Evolutionary conservation across 2,329 filamentous ascomycete genomes (phyloP).

Genomic region (Claviceps quebecensis): DNA sequence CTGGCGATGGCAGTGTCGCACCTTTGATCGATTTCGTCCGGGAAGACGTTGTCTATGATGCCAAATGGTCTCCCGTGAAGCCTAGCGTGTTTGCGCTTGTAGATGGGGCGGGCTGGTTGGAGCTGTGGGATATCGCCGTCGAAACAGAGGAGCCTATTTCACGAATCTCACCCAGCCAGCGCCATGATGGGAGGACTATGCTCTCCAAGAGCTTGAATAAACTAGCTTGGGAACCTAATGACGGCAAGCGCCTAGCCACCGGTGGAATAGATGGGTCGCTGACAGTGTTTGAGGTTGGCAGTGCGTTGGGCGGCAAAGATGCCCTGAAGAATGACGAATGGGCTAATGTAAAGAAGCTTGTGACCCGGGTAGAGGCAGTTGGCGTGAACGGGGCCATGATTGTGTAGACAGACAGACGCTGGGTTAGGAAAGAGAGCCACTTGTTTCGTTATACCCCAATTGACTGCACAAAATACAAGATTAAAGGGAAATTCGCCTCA

Average conservation of each 20-base stretch:
- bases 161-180: slow-evolving; percentile 55
- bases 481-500: too few relatives aligned
- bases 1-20: slow-evolving; percentile 39
- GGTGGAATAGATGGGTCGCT: slow-evolving; percentile 85
- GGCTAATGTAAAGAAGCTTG: slow-evolving; percentile 80
- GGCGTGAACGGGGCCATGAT: slow-evolving; percentile 32
- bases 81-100: slow-evolving; percentile 91
- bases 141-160: slow-evolving; percentile 88
- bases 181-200: slow-evolving; percentile 52
- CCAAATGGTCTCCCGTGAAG: slow-evolving; percentile 85
- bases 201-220: slow-evolving; percentile 84
- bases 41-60: slow-evolving; percentile 95
- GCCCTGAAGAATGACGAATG: slow-evolving; percentile 77
- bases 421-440: too few relatives aligned
- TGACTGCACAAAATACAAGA: too few relatives aligned
- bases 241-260: slow-evolving; percentile 75
- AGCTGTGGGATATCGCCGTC: slow-evolving; percentile 88
- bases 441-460: too few relatives aligned
- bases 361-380: slow-evolving; percentile 58
- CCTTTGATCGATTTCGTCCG: slow-evolving; percentile 83
- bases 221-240: slow-evolving; percentile 80
- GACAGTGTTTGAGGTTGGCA: slow-evolving; percentile 84
- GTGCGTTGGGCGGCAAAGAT: slow-evolving; percentile 72
- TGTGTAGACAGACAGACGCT: not conserved
- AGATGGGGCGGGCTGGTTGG: slow-evolving; percentile 80